Base-by-base conservation (phyloP, 192 early-diverging fungal species). In the Backusella psychrophila region DNA sequence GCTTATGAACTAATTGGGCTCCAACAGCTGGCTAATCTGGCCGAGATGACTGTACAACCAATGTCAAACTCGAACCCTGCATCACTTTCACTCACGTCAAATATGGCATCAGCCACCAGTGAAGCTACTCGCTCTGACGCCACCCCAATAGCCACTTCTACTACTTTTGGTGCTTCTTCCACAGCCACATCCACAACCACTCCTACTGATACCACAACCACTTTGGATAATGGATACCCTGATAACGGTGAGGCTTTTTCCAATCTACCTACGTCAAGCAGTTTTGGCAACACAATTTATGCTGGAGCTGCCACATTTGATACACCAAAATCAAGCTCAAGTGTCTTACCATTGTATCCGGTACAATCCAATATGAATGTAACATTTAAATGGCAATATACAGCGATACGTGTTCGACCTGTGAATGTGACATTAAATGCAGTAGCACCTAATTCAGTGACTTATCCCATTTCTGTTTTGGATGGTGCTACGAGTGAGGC, bases 301-400 rank as follows among this genome's bases (percentile, higher is more conserved):
- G 75, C 77, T 41, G 81, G 73, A 26, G 23, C 34, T 1, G 75
- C 77, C n/a, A 68, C 74, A 29, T 79, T 78, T 63, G 39, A 73
- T 41, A 66, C 74, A 11, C 81, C 81, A 31, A 82, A 71, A 11
- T 52, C 74, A 11, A 76, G 73, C 63, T 36, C 71, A 39, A 76
- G 74, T 35, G 46, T 73, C 17, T 39, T 59, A 9, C 81, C 81
- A 12, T 34, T 82, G 4, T 78, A 73, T 17, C 74, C 74, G 0
- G 68, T 76, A 7, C 49, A 67, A 38, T 19, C 77, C 6, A 79
- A 76, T 29, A 71, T 65, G 65, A 80, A 80, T 53, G 78, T 82
- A 56, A 82, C 81, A 26, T 73, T 82, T 75, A 46, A 36, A 68
- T 68, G 66, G 66, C 17, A 33, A n/a, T 68, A 68, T 68, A 36